These are phyloP conservation scores for Colletotrichum cereale DNA, from an alignment of 2,329 filamentous ascomycete genomes.

Conservation along the genomic window DNA sequence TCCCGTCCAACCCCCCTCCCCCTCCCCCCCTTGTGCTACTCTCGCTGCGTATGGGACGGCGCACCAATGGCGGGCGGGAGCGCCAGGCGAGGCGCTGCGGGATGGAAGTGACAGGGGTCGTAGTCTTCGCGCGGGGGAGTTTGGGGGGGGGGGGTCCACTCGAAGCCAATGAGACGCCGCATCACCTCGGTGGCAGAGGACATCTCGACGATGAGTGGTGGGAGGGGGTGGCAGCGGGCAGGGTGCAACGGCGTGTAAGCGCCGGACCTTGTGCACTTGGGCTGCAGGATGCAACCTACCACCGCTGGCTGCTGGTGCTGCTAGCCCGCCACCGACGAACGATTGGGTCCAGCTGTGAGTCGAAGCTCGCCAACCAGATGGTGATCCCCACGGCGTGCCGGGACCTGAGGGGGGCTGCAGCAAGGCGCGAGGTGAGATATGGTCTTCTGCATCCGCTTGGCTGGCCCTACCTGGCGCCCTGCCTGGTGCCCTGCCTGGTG, in stretches of 20 bases:
- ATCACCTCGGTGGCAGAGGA: conserved; percentile 26
- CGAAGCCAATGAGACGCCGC: conserved; percentile 19
- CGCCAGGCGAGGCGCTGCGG: conserved; percentile 39
- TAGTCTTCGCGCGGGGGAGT: not conserved
- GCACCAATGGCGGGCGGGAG: conserved; percentile 29
- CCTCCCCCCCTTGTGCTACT: conserved; percentile 8
- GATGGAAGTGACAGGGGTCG: conserved; percentile 9
- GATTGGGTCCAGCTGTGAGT: not conserved
- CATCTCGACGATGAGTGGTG: conserved; percentile 31
- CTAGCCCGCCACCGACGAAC: not conserved
- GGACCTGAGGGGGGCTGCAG: not conserved
- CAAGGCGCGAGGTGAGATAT: not conserved
- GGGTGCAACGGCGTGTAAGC: conserved; percentile 38
- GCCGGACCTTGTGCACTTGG: conserved; percentile 31
- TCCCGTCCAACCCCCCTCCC: conserved; percentile 1
- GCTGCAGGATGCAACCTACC: conserved; percentile 19
- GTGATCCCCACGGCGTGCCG: not conserved
- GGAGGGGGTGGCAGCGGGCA: conserved; percentile 25
- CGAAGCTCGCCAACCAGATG: not conserved
- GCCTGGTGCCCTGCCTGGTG: not conserved
- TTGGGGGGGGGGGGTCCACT: not conserved
- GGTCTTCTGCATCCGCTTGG: not conserved
- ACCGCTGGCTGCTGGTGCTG: not conserved
- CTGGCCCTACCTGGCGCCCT: not conserved
- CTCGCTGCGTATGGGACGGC: not conserved